Evolutionary conservation across 2,329 filamentous ascomycete genomes (phyloP).

Genomic region (Microdochium nivale): DNA sequence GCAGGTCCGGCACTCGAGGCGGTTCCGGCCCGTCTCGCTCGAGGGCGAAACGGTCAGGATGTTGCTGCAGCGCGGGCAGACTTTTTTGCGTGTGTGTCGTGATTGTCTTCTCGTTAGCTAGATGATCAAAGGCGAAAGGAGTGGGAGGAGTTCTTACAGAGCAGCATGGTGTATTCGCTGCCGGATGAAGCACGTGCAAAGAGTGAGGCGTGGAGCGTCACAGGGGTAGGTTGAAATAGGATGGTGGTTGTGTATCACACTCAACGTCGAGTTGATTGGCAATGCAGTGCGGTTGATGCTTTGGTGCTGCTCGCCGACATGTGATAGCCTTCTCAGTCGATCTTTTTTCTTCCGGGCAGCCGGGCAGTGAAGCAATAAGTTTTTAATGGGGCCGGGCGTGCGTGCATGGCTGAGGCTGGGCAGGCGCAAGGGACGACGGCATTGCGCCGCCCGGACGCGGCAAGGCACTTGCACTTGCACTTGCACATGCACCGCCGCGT

Average conservation of each 20-base stretch:
- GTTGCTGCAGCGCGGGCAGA: conserved; percentile 80
- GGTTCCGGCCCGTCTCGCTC: conserved; percentile 55
- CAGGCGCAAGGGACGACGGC: neutral
- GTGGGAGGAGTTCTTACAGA: conserved; percentile 39
- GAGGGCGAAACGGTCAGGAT: conserved; percentile 63
- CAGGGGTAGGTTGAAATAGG: too few species aligned
- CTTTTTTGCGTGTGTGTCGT: conserved; percentile 26
- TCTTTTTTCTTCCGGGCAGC: neutral
- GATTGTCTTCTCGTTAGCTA: neutral
- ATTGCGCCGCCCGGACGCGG: neutral
- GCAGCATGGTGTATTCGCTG: conserved; percentile 42
- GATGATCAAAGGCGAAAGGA: neutral
- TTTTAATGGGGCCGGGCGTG: neutral
- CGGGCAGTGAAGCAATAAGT: neutral
- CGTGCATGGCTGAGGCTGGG: too few species aligned
- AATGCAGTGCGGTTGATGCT: neutral
- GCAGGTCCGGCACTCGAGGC: conserved; percentile 91
- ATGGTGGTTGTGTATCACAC: neutral
- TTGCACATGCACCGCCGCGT: too few species aligned
- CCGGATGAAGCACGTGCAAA: neutral
- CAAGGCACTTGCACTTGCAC: too few species aligned
- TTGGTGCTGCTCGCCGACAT: neutral
- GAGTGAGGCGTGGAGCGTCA: neutral
- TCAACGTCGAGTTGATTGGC: too few species aligned
- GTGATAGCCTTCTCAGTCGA: neutral